These are phyloP conservation scores for Fusarium verrucosum DNA, from an alignment of 2,329 filamentous ascomycete genomes.

Conservation along the genomic window DNA sequence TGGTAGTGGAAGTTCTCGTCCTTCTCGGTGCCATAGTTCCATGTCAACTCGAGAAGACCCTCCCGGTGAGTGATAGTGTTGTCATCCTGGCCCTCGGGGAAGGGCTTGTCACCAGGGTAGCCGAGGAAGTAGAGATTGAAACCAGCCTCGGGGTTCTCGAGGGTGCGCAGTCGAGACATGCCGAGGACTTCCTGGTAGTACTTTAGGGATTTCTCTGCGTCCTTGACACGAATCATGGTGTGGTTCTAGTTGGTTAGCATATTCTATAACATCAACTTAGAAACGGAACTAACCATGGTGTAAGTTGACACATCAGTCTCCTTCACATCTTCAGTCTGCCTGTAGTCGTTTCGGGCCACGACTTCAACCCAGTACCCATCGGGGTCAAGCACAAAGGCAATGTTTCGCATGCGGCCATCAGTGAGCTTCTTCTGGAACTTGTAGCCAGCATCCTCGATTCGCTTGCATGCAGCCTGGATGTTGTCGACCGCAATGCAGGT, in stretches of 20 bases:
- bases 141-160: constrained; percentile 72
- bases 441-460: constrained; percentile 90
- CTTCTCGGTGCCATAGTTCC: constrained; percentile 85
- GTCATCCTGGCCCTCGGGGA: constrained; percentile 53
- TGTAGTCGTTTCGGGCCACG: constrained; percentile 75
- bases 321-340: constrained; percentile 75
- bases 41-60: constrained; percentile 89
- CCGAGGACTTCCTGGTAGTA: constrained; percentile 90
- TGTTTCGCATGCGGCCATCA: constrained; percentile 86
- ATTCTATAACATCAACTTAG: neutral
- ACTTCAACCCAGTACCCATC: constrained; percentile 90
- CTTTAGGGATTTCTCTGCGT: constrained; percentile 74
- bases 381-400: constrained; percentile 90
- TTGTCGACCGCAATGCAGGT: constrained; percentile 84
- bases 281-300: constrained; percentile 63
- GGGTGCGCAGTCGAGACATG: constrained; percentile 81
- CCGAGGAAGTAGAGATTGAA: constrained; percentile 96
- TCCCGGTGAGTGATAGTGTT: constrained; percentile 73
- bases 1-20: constrained; percentile 87
- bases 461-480: constrained; percentile 88
- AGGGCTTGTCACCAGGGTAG: constrained; percentile 70
- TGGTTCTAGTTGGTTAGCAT: constrained; percentile 68
- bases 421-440: constrained; percentile 93
- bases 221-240: constrained; percentile 95
- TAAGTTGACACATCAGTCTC: constrained; percentile 80